These are phyloP conservation scores for Penicilliopsis zonata DNA, from an alignment of 495 filamentous ascomycete genomes.

Conservation along the genomic window DNA sequence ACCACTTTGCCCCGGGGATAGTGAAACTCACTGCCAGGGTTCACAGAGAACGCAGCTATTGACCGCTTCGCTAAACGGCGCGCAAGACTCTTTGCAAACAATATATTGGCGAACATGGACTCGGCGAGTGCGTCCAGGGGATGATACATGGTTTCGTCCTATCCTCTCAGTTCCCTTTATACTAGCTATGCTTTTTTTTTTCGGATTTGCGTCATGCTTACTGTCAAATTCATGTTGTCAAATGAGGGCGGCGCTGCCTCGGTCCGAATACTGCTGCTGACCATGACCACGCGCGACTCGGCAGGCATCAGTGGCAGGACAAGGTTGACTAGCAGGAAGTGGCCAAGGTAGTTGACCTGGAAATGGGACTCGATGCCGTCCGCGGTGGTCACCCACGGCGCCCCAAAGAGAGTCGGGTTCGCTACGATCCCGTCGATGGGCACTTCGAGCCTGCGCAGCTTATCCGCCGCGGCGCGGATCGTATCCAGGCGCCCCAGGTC, in stretches of 20 bases:
- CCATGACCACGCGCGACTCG: conserved; percentile 7
- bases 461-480: conserved; percentile 7
- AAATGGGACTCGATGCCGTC: conserved; percentile 15
- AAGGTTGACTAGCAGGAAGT: conserved; percentile 12
- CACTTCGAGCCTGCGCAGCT: conserved; percentile 6
- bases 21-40: conserved; percentile 13
- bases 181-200: too few species aligned
- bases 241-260: conserved; percentile 10
- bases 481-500: conserved; percentile 7
- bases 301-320: conserved; percentile 5
- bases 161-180: background rate
- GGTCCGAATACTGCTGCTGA: conserved; percentile 10
- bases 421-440: conserved; percentile 12
- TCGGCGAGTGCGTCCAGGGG: conserved; percentile 13
- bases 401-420: conserved; percentile 11
- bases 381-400: conserved; percentile 7
- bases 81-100: conserved; percentile 13
- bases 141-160: conserved; percentile 13
- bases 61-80: conserved; percentile 2
- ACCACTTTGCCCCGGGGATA: background rate
- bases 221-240: conserved; percentile 11
- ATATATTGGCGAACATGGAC: conserved; percentile 16
- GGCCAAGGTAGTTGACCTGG: conserved; percentile 13
- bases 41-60: conserved; percentile 11
- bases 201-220: too few species aligned